Evolutionary conservation across 2,329 filamentous ascomycete species (phyloP).

Genomic region (Dichotomopilus funicola): DNA sequence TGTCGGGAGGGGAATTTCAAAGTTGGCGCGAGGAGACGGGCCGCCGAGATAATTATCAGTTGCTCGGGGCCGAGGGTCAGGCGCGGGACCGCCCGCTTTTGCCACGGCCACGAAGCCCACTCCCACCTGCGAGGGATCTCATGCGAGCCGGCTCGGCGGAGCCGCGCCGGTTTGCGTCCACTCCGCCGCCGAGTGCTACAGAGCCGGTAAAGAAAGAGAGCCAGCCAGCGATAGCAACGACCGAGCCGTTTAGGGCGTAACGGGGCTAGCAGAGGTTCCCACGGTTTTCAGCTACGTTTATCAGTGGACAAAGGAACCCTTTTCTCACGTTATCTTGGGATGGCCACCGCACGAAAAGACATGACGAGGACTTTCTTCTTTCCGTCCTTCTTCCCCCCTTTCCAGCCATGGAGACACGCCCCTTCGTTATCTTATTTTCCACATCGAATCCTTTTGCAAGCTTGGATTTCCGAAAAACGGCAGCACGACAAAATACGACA

Average conservation of each 20-base stretch:
- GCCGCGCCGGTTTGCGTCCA: slow-evolving; percentile 1
- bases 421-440: no score
- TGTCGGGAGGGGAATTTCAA: slow-evolving; percentile 11
- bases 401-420: no score
- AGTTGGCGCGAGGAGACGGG: slow-evolving; percentile 13
- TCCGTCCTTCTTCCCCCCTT: no score
- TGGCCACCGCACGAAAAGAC: no score
- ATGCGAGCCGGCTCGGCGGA: slow-evolving; percentile 5
- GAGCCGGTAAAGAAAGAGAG: slow-evolving; percentile 7
- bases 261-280: background rate
- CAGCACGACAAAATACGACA: no score
- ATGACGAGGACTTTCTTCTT: no score
- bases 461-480: no score
- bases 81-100: slow-evolving; percentile 9
- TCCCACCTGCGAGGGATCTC: slow-evolving; percentile 6
- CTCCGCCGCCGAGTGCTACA: slow-evolving; percentile 4
- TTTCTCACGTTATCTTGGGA: no score
- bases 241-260: slow-evolving; percentile 4
- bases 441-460: no score
- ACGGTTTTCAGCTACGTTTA: no score
- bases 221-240: background rate
- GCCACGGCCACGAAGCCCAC: slow-evolving; percentile 11
- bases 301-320: no score
- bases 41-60: slow-evolving; percentile 9
- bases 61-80: background rate